Evolutionary conservation across 2,329 filamentous ascomycete genomes (phyloP), one percentile per base, ranked within the genome.

Genomic region (Cryphonectria naterciae): DNA sequence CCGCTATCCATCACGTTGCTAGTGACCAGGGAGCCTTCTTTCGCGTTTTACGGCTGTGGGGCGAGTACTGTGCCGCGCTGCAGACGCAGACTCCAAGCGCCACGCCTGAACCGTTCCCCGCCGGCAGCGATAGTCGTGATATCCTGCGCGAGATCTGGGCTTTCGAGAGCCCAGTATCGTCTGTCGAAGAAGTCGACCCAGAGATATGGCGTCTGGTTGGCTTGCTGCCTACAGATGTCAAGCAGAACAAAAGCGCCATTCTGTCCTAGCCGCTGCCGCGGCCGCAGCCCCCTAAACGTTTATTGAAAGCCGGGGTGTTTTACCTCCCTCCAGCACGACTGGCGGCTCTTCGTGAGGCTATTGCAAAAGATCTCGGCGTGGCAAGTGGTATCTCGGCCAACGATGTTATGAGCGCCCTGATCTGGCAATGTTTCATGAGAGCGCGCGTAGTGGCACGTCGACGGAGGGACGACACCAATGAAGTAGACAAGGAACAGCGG

Each of bases 401-500:
- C 35, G 73, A 75, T 25, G 68, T 64, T n/a, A 25, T 74, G 2
- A 52, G 43, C 13, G 74, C 73, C 2, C 68, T 75, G 60, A 66
- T 74, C 46, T 75, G 74, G 74, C 66, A 72, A 7, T 39, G 66
- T 43, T 19, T 73, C 13, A 15, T 75, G 22, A 63, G 62, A 43
- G 72, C 69, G 3, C 41, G 70, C 3, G 60, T 25, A 1, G 60
- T 37, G 8, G 22, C 35, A 19, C 19, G 37, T 7, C 19, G 37
- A 4, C 39, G 15, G 25, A 17, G 41, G 2, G 19, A 25, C 13
- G 13, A 13, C 39, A 7, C 7, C 5, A 22, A 19, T 2, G 56
- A 28, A 1, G 58, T 56, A 7, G 25, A 43, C 15, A 32, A 10
- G 8, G 54, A 46, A 5, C 43, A 61, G 2, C 32, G 43, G 10